Evolutionary conservation across 768 basidiomycete genomes (phyloP), one percentile per base, ranked within the genome.

Genomic region (Boletales sp.): DNA sequence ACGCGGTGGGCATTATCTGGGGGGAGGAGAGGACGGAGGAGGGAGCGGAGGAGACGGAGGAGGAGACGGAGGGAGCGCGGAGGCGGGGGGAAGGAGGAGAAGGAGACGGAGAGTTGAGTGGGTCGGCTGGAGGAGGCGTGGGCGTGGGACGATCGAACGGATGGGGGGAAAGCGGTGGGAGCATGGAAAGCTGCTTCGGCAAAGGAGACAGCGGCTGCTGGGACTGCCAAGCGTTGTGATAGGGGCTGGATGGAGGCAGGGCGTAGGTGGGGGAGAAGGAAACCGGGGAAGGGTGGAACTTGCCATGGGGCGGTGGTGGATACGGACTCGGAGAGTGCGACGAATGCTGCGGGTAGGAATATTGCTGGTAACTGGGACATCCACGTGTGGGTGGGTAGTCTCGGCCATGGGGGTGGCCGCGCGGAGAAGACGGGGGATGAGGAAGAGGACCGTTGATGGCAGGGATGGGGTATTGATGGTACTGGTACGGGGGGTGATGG

Each of bases 181-280:
- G 73, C 72, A 80, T 80, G 9, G 79, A 76, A 2, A 83, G 71
- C 51, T 84, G 84, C 69, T 84, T 84, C 50, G 84, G 84, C 21
- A 83, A 58, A 2, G 82, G 81, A 0, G 83, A 84, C 21, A 80
- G 63, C 29, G 70, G 73, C 27, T 75, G 73, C 48, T 74, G 73
- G 40, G 68, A 43, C 36, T 74, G 71, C 79, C 78, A 81, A 21
- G 74, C 65, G 19, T 76, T 63, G n/a, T 61, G 59, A 52, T 71
- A 75, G 30, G 68, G 62, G 37, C 61, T 58, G 51, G 62, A 53
- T 9, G 61, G 56, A 29, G 57, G 58, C 0, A 53, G 43, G 8
- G 51, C 48, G 32, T 61, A 65, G 53, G 17, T 52, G 21, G 59
- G 55, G 3, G 72, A 62, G 52, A 69, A 70, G n/a, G 21, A 21